Base-by-base conservation (phyloP, 257 asterid genomes). In the Salvia rosmarinus region DNA sequence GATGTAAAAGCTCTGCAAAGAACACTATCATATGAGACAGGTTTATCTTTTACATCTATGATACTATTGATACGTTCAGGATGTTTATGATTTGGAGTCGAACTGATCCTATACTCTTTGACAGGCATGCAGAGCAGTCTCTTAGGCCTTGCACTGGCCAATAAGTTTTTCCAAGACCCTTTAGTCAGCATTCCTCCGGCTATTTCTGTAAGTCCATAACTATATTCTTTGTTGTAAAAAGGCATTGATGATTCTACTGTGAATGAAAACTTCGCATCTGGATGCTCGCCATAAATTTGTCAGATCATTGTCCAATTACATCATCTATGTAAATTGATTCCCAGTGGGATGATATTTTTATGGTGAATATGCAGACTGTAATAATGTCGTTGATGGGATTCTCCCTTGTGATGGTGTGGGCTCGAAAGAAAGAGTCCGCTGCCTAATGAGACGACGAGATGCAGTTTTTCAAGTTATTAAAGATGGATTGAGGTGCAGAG, bases 121-220 rank as follows among this genome's bases (percentile, higher is more conserved):
- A 49, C 78, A 90, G 98, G 98, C 72, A 94, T 94, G 99, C 99
- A 94, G 81, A 94, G 99, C 87, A 91, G 99, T 77, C 99, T 94
- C 77, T 74, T 94, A 78, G 99, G 96, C 61, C 96, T 91, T 63
- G 96, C 96, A 28, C 96, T 94, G 6, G 98, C 99, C 64, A 94
- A 94, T 75, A 94, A 75, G 67, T 89, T 94, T 70, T 91, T 94
- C 69, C 84, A 76, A 81, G 99, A 94, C 73, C 99, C 99, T 50
- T 95, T 94, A 37, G 96, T 91, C 66, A 81, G 95, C 76, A 91
- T 94, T 23, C 94, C 98, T 51, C 98, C 99, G 14, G 98, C 99
- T 64, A 91, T 94, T 79, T 94, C 99, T 39, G 97, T 94, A 87
- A 89, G 96, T 46, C 64, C 0, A 32, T 5, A 9, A 64, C 25